phyloP scores from a whole-genome alignment of 176 grass and related monocot species.

The Aegilops tauschii region DNA sequence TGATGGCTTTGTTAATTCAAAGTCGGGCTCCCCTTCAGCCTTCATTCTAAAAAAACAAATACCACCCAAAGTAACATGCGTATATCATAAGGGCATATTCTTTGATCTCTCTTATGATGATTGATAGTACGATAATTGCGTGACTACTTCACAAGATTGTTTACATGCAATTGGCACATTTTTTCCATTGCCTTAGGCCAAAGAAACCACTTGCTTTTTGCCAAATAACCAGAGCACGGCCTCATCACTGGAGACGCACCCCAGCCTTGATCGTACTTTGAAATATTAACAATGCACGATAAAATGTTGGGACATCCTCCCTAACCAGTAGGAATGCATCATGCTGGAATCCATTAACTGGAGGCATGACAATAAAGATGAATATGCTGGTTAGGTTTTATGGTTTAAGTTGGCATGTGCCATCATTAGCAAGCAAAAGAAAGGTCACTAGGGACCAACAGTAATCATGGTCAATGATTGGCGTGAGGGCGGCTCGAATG shows the following conservation, averaged over 20 bases:
- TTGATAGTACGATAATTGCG: slow-evolving; percentile 11
- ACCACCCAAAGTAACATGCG: not conserved
- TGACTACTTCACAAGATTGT: slow-evolving; percentile 12
- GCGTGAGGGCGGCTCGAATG: slow-evolving; percentile 21
- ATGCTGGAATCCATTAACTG: not conserved
- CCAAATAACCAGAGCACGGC: slow-evolving; percentile 13
- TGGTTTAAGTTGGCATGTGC: slow-evolving; percentile 56
- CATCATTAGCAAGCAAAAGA: slow-evolving; percentile 44
- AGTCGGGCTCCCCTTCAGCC: no score
- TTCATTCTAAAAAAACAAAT: no score
- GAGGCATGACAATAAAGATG: not conserved
- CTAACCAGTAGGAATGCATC: slow-evolving; percentile 7
- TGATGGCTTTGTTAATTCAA: no score
- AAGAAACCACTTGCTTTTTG: slow-evolving; percentile 24
- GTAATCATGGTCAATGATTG: slow-evolving; percentile 54
- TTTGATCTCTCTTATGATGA: slow-evolving; percentile 16
- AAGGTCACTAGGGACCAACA: slow-evolving; percentile 39
- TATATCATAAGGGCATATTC: slow-evolving; percentile 22
- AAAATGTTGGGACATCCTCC: slow-evolving; percentile 28
- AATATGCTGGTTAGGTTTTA: slow-evolving; percentile 28
- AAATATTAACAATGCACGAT: slow-evolving; percentile 12
- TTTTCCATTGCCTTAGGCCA: slow-evolving; percentile 18
- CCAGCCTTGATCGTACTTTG: not conserved
- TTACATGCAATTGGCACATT: not conserved
- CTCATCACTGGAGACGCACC: slow-evolving; percentile 23